Base-by-base conservation (phyloP, 305 asterid genomes). In the Euphrasia arctica region DNA sequence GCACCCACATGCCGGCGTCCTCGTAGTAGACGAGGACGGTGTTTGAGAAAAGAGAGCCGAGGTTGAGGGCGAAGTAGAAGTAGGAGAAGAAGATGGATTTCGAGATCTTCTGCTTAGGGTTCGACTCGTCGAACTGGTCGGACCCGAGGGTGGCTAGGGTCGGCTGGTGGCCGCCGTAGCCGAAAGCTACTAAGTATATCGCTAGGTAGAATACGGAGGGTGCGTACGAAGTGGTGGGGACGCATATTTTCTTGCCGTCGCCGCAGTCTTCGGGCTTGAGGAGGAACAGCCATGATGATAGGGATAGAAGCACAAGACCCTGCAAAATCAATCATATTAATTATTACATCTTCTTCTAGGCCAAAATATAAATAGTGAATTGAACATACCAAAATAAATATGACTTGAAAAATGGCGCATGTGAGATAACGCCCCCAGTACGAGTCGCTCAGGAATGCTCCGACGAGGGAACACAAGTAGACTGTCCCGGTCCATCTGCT, bases 151-250 rank as follows among this genome's bases (percentile, higher is more conserved):
- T 88, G 27, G 96, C 96, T 15, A 85, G 56, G 14, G 96, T 88
- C 1, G 96, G 96, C 57, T 88, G 96, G 73, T 88, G 96, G 11
- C 96, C 96, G 4, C 96, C 96, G 58, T 88, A 88, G 68, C 96
- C 96, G 2, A 85, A 76, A 0, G 96, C 96, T 4, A 82, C 91
- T 18, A 88, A 59, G 69, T 88, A 85, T 18, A 88, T 80, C 22
- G 88, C 87, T 14, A 79, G 42, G 80, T 88, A 85, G 73, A 85
- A 88, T 0, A 79, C n/a, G 27, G 48, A 63, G 0, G 72, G 59
- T 36, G 86, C 85, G 5, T 47, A 4, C 0, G 75, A 0, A 15
- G 76, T 42, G 1, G 68, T 50, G 0, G 87, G 73, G 8, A 3
- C 47, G 29, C 96, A 88, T 2, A 8, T 22, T 18, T 52, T 22